Base-by-base conservation (phyloP, 257 asterid species). In the Salvia hispanica region DNA sequence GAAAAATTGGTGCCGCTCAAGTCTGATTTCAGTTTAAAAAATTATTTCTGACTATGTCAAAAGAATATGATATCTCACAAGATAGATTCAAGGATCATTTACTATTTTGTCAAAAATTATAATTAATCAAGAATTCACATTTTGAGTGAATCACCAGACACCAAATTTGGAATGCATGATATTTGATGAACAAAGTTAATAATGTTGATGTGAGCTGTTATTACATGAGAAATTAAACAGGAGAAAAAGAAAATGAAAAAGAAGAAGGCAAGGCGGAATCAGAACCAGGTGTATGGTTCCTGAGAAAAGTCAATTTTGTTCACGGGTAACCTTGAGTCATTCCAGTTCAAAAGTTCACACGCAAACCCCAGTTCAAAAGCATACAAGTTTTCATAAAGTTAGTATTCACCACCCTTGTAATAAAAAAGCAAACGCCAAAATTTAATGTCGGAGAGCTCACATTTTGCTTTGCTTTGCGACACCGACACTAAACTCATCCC, bases 311-410 rank as follows among this genome's bases (percentile, higher is more conserved):
- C 72, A 47, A 68, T 77, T 79, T 62, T 5, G 56, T 75, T 86
- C 91, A 88, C 96, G 92, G 88, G 85, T 75, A 67, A 70, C 70
- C 74, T 77, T 78, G 60, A 63, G 82, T 76, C 68, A 74, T 73
- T 85, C 89, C 91, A 82, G 87, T 81, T 87, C 91, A 84, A 84
- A 90, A 85, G 89, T 85, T 84, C 78, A 77, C 85, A 78, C 80
- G 77, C 69, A 37, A 70, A n/a, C n/a, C n/a, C 89, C 91, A 82
- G 87, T 81, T 87, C 71, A 58, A 34, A 50, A 36, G 31, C 62
- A 45, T 12, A 34, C 31, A 16, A 61, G 13, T 5, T 12, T 21
- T 39, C 0, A 2, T 13, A 51, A 65, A 62, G 45, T 59, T 21
- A 15, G 45, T 39, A 39, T 51, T 58, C 74, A 72, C 74, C 72